A percentile compares a stretch with the other conserved stretches of the same genome.
Evolutionary conservation across 2,329 filamentous ascomycete genomes (phyloP).

Genomic region (Nemania sp.): DNA sequence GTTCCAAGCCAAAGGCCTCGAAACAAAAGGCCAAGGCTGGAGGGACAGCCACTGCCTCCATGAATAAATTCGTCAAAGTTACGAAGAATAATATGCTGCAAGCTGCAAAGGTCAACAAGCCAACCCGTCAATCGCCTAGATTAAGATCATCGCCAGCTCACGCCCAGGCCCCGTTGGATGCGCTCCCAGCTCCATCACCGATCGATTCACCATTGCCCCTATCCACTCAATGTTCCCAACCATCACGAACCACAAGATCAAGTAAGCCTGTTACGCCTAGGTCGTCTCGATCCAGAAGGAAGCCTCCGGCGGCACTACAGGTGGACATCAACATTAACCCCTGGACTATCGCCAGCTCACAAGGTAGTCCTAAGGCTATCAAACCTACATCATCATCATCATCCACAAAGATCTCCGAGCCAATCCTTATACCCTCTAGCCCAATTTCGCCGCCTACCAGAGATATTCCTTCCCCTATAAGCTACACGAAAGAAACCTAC

Average conservation of each 20-base stretch:
- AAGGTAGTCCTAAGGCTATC: constrained; percentile 54
- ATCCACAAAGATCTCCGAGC: constrained; percentile 48
- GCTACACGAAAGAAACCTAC: not conserved
- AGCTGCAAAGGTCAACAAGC: constrained; percentile 19
- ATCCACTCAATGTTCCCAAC: constrained; percentile 34
- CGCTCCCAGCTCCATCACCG: constrained; percentile 34
- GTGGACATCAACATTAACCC: constrained; percentile 49
- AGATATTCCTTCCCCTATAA: constrained; percentile 44
- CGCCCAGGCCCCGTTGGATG: constrained; percentile 18
- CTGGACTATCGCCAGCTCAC: constrained; percentile 60
- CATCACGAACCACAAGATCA: constrained; percentile 39
- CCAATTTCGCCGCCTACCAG: constrained; percentile 53
- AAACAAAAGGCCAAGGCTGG: constrained; percentile 41
- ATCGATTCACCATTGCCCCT: constrained; percentile 24
- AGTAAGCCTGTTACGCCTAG: constrained; percentile 51
- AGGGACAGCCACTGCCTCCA: constrained; percentile 47
- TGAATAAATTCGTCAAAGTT: constrained; percentile 58
- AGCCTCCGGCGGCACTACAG: constrained; percentile 41
- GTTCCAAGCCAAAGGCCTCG: constrained; percentile 44
- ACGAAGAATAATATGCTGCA: constrained; percentile 51
- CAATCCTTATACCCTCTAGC: constrained; percentile 61
- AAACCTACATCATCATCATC: constrained; percentile 36
- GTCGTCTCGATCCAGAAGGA: constrained; percentile 39
- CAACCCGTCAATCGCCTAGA: constrained; percentile 1
- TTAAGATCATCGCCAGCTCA: constrained; percentile 26